These are phyloP conservation scores for Pseudotsuga menziesii DNA, from an alignment of 75 land plant species.

Conservation along the genomic window DNA sequence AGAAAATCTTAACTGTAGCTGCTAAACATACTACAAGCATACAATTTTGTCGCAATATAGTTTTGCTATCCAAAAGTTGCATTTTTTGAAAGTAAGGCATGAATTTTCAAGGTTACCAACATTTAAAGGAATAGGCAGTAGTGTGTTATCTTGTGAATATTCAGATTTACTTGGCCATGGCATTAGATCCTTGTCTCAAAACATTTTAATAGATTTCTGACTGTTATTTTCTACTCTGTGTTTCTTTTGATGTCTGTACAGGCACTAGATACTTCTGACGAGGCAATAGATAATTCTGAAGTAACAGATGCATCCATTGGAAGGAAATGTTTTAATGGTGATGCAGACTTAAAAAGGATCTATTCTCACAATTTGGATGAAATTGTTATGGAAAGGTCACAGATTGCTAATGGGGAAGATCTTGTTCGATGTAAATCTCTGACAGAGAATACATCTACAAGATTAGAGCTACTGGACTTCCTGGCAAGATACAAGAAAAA, in stretches of 20 bases:
- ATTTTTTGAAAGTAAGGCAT: not conserved
- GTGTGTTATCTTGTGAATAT: not conserved
- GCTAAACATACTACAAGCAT: not conserved
- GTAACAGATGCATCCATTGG: not conserved
- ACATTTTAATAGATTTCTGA: not conserved
- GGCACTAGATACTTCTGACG: not conserved
- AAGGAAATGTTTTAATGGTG: not conserved
- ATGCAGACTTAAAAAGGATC: not conserved
- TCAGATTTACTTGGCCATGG: not conserved
- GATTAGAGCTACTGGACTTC: not conserved
- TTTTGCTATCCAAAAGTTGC: not conserved
- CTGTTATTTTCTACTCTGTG: not conserved
- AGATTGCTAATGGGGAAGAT: not conserved
- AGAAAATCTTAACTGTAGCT: not conserved
- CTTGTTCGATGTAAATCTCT: not conserved
- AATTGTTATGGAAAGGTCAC: not conserved
- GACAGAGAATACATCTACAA: not conserved
- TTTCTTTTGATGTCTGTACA: not conserved
- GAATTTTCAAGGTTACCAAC: not conserved
- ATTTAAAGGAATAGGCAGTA: not conserved
- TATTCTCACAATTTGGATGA: not conserved
- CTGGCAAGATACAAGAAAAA: not conserved
- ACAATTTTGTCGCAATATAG: not conserved
- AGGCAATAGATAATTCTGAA: not conserved
- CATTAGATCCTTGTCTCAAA: not conserved